Evolutionary conservation across 164 flowering plant species (phyloP).

Genomic region (Tetracentron sinense): DNA sequence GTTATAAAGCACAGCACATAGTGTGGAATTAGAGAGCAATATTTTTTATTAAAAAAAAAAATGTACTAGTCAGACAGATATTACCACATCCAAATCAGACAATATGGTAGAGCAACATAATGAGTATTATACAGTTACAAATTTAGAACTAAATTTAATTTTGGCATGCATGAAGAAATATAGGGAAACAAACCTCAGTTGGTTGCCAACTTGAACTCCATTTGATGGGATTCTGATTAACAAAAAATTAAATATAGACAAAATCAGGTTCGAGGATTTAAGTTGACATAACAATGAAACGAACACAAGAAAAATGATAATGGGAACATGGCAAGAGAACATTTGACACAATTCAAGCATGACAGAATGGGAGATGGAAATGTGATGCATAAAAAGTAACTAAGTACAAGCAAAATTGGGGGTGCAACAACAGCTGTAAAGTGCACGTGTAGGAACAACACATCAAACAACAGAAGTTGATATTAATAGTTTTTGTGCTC

Average conservation of each 20-base stretch:
- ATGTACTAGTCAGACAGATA: too few species aligned
- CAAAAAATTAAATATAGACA: slow-evolving; percentile 2
- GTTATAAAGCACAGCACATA: too few species aligned
- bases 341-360: neutral
- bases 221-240: slow-evolving; percentile 42
- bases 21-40: too few species aligned
- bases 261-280: neutral
- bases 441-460: neutral
- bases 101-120: too few species aligned
- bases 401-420: neutral
- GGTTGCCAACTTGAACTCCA: slow-evolving; percentile 58
- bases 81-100: too few species aligned
- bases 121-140: neutral
- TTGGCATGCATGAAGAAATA: neutral
- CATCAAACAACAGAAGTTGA: neutral
- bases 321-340: too few species aligned
- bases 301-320: too few species aligned
- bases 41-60: too few species aligned
- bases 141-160: neutral
- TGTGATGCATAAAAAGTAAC: neutral
- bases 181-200: slow-evolving; percentile 56
- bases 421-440: neutral
- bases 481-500: neutral
- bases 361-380: neutral
- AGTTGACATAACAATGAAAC: too few species aligned